These are phyloP conservation scores for Cytospora schulzeri DNA, from an alignment of 2,329 filamentous ascomycete species.

Conservation along the genomic window DNA sequence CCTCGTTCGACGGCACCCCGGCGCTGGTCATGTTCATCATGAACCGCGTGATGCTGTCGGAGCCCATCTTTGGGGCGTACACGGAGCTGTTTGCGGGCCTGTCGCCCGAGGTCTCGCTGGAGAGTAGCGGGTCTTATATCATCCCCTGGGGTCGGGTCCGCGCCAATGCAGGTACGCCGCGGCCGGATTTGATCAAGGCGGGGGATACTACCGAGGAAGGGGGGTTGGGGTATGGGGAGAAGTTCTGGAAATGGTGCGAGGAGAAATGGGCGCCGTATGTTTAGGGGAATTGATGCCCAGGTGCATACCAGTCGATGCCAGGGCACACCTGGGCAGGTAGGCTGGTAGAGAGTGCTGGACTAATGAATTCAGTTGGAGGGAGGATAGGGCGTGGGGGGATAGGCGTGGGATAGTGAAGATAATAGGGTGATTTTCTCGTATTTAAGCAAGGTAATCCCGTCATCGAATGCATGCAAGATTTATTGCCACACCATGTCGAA, in stretches of 20 bases:
- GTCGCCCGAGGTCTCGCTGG: constrained; percentile 39
- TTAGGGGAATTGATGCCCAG: too few relatives aligned
- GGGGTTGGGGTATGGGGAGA: neutral
- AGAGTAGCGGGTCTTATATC: constrained; percentile 28
- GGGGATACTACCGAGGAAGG: constrained; percentile 1
- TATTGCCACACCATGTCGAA: too few relatives aligned
- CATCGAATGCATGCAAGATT: too few relatives aligned
- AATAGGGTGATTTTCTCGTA: too few relatives aligned
- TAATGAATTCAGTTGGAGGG: too few relatives aligned
- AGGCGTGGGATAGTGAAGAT: too few relatives aligned
- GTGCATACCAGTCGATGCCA: too few relatives aligned
- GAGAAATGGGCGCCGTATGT: neutral
- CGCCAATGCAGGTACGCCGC: neutral
- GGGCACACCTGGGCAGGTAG: too few relatives aligned
- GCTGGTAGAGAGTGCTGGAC: too few relatives aligned
- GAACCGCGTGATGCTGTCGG: constrained; percentile 27
- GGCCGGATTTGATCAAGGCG: constrained; percentile 8
- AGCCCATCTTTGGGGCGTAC: constrained; percentile 39
- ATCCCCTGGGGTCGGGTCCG: constrained; percentile 11
- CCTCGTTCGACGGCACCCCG: constrained; percentile 26
- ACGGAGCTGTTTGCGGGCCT: constrained; percentile 44
- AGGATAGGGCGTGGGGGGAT: too few relatives aligned
- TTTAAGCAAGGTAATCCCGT: too few relatives aligned
- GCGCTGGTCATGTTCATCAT: neutral
- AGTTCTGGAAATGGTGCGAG: constrained; percentile 16